These are phyloP conservation scores for Gymnopilus junonius DNA, from an alignment of 768 basidiomycete species.

Conservation along the genomic window DNA sequence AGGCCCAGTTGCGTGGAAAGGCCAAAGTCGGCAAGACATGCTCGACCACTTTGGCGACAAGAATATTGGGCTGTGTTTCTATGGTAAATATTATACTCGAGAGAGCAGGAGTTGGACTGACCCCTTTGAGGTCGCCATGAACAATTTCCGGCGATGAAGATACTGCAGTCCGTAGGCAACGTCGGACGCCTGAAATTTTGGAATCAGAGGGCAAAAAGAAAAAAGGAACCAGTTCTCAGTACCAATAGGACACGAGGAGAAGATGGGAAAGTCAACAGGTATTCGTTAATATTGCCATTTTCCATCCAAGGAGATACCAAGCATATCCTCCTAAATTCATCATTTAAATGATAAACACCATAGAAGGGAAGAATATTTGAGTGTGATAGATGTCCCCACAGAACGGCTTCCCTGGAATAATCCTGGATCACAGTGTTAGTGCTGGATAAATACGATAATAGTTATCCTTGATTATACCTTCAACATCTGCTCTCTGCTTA, in stretches of 20 bases:
- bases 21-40: conserved; percentile 57
- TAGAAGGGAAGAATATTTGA: conserved; percentile 42
- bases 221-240: neutral
- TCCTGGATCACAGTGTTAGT: conserved; percentile 15
- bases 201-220: neutral
- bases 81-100: neutral
- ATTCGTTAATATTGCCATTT: conserved; percentile 37
- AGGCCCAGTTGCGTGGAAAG: conserved; percentile 34
- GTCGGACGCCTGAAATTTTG: conserved; percentile 29
- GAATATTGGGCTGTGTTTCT: conserved; percentile 44
- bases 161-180: conserved; percentile 36
- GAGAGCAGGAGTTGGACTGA: conserved; percentile 14
- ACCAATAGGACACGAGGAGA: conserved; percentile 19
- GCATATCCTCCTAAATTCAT: conserved; percentile 32
- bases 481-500: conserved; percentile 17
- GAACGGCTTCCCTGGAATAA: conserved; percentile 32
- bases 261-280: conserved; percentile 20
- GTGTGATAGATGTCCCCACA: conserved; percentile 34
- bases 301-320: conserved; percentile 45
- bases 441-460: neutral
- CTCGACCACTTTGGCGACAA: conserved; percentile 44
- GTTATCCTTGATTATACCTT: conserved; percentile 24
- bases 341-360: conserved; percentile 33
- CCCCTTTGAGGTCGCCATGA: conserved; percentile 52
- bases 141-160: conserved; percentile 39